A percentile compares a stretch with the other conserved stretches of the same genome.
phyloP scores from a whole-genome alignment of 2,329 filamentous ascomycete genomes.

The Microcera coccophila region DNA sequence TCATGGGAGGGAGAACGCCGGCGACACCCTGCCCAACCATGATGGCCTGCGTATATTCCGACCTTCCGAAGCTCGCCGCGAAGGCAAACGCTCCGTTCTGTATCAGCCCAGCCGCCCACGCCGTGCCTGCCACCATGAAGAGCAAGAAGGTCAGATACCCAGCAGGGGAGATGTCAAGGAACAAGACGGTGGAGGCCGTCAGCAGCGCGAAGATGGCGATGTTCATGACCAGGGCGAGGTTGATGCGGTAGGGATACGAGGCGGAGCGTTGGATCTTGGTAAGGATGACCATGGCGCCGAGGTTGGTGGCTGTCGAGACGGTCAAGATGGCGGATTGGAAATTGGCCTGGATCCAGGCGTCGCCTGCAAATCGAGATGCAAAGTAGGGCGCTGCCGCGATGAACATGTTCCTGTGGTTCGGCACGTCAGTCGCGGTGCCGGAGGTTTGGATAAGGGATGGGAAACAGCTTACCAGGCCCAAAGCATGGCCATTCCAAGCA shows the following conservation, averaged over 20 bases:
- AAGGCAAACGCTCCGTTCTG: conserved; percentile 96
- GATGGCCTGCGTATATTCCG: conserved; percentile 91
- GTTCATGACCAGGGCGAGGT: conserved; percentile 71
- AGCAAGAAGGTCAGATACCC: conserved; percentile 80
- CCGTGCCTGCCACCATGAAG: conserved; percentile 73
- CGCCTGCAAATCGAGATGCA: conserved; percentile 69
- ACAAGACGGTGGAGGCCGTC: conserved; percentile 71
- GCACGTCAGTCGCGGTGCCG: background rate
- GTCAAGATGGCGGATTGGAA: conserved; percentile 89
- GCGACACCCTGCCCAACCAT: conserved; percentile 94
- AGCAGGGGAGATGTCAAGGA: conserved; percentile 57
- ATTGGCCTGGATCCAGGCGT: conserved; percentile 68
- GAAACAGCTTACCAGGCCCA: conserved; percentile 91
- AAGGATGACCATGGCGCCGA: conserved; percentile 70
- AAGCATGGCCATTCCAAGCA: conserved; percentile 89
- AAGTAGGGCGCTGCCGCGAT: conserved; percentile 93
- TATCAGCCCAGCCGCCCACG: conserved; percentile 75
- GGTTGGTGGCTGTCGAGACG: conserved; percentile 79
- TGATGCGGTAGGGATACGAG: conserved; percentile 85
- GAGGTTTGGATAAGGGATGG: background rate
- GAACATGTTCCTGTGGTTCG: conserved; percentile 82
- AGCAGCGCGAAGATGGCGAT: conserved; percentile 72
- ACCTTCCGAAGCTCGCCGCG: conserved; percentile 75
- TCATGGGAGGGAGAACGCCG: conserved; percentile 81
- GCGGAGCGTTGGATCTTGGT: conserved; percentile 76